These are phyloP conservation scores for Linnemannia hyalina DNA, from an alignment of 192 early-diverging fungal species.

Conservation along the genomic window DNA sequence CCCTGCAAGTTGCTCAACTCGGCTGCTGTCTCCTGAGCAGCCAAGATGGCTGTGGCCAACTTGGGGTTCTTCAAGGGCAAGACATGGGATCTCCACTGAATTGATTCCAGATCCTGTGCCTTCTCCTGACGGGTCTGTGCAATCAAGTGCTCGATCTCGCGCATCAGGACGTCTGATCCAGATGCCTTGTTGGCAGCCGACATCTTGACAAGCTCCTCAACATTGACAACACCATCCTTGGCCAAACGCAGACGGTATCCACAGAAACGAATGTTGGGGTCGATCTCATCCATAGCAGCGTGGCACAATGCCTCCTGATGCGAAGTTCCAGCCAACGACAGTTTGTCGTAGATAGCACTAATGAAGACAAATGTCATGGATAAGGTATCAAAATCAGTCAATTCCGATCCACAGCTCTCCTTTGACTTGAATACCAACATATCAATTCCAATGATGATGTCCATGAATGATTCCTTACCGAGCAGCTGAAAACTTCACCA, in stretches of 20 bases:
- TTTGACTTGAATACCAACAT: neutral
- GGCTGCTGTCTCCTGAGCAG: slow-evolving; percentile 60
- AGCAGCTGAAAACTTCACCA: slow-evolving; percentile 72
- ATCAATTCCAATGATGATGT: neutral
- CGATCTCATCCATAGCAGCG: slow-evolving; percentile 78
- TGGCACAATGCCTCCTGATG: slow-evolving; percentile 76
- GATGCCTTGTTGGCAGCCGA: slow-evolving; percentile 57
- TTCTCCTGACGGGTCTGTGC: slow-evolving; percentile 57
- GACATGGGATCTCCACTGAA: slow-evolving; percentile 63
- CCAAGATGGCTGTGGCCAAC: slow-evolving; percentile 62
- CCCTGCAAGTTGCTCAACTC: slow-evolving; percentile 32
- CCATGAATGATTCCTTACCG: slow-evolving; percentile 57
- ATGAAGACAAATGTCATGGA: neutral
- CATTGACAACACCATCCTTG: slow-evolving; percentile 52
- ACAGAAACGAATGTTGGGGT: slow-evolving; percentile 86
- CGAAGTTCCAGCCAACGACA: slow-evolving; percentile 66
- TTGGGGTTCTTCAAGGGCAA: slow-evolving; percentile 59
- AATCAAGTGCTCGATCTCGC: slow-evolving; percentile 60
- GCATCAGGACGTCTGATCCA: slow-evolving; percentile 64
- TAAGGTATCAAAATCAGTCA: neutral
- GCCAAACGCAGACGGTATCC: slow-evolving; percentile 74
- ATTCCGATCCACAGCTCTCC: neutral
- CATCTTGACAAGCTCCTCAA: slow-evolving; percentile 63
- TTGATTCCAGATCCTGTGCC: slow-evolving; percentile 54
- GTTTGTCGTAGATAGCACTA: slow-evolving; percentile 77